Conservation (phyloP, 2,329 filamentous ascomycete species). For the Diaporthe ilicicola region DNA sequence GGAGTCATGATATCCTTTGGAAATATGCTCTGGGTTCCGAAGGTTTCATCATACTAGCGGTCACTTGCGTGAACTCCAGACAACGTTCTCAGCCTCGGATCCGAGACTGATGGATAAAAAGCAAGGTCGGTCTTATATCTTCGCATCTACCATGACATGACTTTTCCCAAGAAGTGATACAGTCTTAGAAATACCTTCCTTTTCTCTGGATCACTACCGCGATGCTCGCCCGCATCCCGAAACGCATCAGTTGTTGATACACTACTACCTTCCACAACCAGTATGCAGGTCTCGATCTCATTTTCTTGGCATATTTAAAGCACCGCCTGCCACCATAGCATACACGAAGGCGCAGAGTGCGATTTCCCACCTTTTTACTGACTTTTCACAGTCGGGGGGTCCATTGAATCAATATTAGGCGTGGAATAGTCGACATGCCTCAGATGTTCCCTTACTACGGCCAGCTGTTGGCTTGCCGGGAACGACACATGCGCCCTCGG, state of each 20-base stretch:
- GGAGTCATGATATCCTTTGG: too few relatives aligned
- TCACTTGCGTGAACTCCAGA: too few relatives aligned
- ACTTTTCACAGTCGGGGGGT: too few relatives aligned
- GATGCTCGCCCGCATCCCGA: neutral
- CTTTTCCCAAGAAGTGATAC: too few relatives aligned
- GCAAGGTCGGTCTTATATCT: too few relatives aligned
- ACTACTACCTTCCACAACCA: neutral
- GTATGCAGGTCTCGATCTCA: neutral
- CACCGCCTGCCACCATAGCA: neutral
- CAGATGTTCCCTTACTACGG: neutral
- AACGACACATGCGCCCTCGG: neutral
- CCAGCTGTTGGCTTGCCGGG: neutral
- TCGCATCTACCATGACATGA: neutral
- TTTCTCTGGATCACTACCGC: neutral
- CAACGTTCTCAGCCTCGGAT: too few relatives aligned
- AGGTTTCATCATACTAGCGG: too few relatives aligned
- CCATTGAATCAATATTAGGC: neutral
- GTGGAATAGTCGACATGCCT: neutral
- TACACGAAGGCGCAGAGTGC: too few relatives aligned
- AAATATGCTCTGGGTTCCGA: too few relatives aligned
- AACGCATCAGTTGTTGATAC: neutral
- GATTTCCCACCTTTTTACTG: neutral
- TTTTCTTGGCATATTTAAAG: neutral
- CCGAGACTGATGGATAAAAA: too few relatives aligned
- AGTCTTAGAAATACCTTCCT: neutral